Base-by-base conservation (phyloP, 2,329 filamentous ascomycete species). In the Cladosporium sp. region DNA sequence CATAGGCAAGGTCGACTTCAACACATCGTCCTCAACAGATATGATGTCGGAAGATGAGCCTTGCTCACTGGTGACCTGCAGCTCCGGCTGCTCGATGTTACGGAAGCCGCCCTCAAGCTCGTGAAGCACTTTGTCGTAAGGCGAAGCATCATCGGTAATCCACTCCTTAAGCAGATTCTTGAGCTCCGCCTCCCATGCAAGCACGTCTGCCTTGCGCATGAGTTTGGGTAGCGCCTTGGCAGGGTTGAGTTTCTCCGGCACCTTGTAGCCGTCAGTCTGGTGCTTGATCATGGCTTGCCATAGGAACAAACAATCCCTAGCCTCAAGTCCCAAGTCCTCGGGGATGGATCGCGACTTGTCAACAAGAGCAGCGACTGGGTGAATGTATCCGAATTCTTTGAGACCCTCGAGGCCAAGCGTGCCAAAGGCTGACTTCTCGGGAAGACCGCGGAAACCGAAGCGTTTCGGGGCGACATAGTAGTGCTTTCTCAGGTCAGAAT, bases 401-500 rank as follows among this genome's bases (percentile, higher is more conserved):
- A 79, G 76, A 36, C 79, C 77, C 60, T 85, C 82, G 18, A 87
- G 74, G 54, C 81, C 84, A 32, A 84, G 76, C 34, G 72, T 75
- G 11, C 72, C 77, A 48, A 81, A 80, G 10, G 77, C 71, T 72
- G 65, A 72, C 26, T 78, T 74, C 5, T 78, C 75, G 25, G 79
- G 79, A 0, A 91, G 75, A 0, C 85, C 86, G 13, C 81, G 72
- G 70, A 90, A 90, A 0, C 73, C 65, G 58, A 83, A 83, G 1
- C 70, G 65, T 46, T 77, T 72, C 0, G 82, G 83, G 2, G 87
- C 83, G 0, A 80, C 75, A 74, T 91, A 92, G 39, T 87, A 76
- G 70, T 91, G 93, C 71, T 92, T 92, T n/a, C 90, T 83, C 1
- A 94, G 79, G 73, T 94, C 91, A 0, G 89, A 93, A 76, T 93